Evolutionary conservation across 2,329 filamentous ascomycete species (phyloP), one percentile per base, ranked within the genome.

Genomic region (Xylariaceae sp.): DNA sequence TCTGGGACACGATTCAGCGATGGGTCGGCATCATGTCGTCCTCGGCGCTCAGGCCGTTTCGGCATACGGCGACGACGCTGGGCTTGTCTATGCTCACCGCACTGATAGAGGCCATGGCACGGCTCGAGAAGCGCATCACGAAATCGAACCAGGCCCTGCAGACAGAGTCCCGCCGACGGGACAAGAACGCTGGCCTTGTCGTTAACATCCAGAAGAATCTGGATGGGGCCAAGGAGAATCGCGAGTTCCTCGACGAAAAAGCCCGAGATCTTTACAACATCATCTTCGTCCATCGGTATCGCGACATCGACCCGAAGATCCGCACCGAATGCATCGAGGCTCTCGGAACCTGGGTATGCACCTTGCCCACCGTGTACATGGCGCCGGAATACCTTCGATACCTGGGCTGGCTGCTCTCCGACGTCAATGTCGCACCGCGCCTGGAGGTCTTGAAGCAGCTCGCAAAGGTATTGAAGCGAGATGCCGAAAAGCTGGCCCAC

Each of bases 1-100:
- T 98, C 35, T 79, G 94, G 55, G 88, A 96, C 59, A 95, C 94
- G 56, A 76, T 97, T 33, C 81, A 88, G 51, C 74, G 86, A 41
- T 98, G 92, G 92, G 73, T 96, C 44, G 83, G 82, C 27, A 85
- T 86, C 43, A 87, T 98, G 83, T 92, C 90, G 3, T 92, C 88
- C 3, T 89, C 88, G 0, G 75, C 80, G 3, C 81, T 90, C 46
- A 81, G 92, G 39, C 88, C 92, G 2, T 96, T 98, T 64, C 78
- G 92, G 48, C 92, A 98, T 63, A 98, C 92, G 0, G 85, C 89
- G 1, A 95, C 90, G 2, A 82, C 92, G 0, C 82, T 90, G 16
- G 83, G 86, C 1, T 68, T 97, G 23, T 76, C 86, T 12, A 83
- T 95, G 48, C 83, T 86, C 40, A 87, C 79, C 23, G 78, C 85